Evolutionary conservation across 2,329 filamentous ascomycete genomes (phyloP).

Genomic region (Fusarium pilosicola): DNA sequence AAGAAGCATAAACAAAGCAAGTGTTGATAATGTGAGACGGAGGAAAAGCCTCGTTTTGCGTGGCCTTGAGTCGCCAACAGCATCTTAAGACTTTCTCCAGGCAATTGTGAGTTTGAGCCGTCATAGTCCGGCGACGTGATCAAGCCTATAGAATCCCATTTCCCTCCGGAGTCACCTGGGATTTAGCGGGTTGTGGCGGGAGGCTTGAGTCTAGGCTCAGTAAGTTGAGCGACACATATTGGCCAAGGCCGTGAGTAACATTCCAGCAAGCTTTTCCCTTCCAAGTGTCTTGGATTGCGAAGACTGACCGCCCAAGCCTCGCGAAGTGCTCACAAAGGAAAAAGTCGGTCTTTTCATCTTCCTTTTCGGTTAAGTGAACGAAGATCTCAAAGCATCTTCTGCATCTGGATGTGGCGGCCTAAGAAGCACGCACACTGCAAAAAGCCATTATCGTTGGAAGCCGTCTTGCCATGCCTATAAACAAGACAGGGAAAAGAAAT

Average conservation of each 20-base stretch:
- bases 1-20: neutral
- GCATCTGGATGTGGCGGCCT: slow-evolving; percentile 5
- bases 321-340: slow-evolving; percentile 3
- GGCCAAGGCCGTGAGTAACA: slow-evolving; percentile 26
- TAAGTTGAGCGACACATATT: slow-evolving; percentile 28
- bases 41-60: slow-evolving; percentile 3
- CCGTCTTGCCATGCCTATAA: slow-evolving; percentile 32
- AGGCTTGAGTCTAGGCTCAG: slow-evolving; percentile 44
- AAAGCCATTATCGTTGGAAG: slow-evolving; percentile 28
- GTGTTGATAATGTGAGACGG: neutral
- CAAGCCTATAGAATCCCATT: slow-evolving; percentile 28
- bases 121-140: slow-evolving; percentile 30
- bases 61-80: slow-evolving; percentile 17
- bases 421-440: neutral
- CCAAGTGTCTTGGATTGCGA: neutral
- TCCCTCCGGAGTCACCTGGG: slow-evolving; percentile 30
- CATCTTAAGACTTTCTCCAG: slow-evolving; percentile 30
- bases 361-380: neutral
- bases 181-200: slow-evolving; percentile 41
- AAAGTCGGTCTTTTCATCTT: neutral
- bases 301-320: slow-evolving; percentile 18
- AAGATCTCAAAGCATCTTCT: slow-evolving; percentile 2
- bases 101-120: slow-evolving; percentile 35
- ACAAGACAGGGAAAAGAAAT: slow-evolving; percentile 4
- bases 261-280: slow-evolving; percentile 32